These are phyloP conservation scores for Coemansia sp. DNA, from an alignment of 192 early-diverging fungal species.

Conservation along the genomic window DNA sequence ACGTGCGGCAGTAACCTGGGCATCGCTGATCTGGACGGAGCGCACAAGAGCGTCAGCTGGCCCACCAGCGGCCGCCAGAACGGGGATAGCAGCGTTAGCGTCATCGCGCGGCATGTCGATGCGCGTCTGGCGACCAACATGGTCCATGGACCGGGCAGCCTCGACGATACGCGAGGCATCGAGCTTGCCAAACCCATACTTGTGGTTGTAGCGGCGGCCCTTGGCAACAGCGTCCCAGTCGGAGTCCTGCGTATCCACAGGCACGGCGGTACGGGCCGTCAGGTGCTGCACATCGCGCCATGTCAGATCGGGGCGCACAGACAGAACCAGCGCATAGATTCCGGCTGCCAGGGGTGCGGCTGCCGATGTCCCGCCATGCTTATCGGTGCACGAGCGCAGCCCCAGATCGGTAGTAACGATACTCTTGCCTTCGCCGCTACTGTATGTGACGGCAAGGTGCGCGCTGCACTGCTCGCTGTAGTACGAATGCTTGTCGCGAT, in stretches of 20 bases:
- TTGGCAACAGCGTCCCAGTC: conserved; percentile 72
- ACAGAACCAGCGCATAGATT: conserved; percentile 83
- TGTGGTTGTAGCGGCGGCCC: conserved; percentile 84
- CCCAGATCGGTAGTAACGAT: conserved; percentile 94
- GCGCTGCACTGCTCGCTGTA: conserved; percentile 91
- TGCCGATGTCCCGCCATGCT: conserved; percentile 92
- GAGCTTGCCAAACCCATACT: conserved; percentile 90
- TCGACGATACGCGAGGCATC: conserved; percentile 84
- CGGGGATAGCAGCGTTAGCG: conserved; percentile 58
- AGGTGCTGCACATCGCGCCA: conserved; percentile 96
- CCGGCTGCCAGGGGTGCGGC: conserved; percentile 93
- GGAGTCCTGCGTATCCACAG: conserved; percentile 64
- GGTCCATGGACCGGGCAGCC: conserved; percentile 65
- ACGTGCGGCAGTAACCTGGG: conserved; percentile 48
- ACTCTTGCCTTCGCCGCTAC: conserved; percentile 69
- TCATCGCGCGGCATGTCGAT: conserved; percentile 47
- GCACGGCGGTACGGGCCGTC: conserved; percentile 73
- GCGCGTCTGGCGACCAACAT: conserved; percentile 65
- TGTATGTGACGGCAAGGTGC: conserved; percentile 85
- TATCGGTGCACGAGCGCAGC: conserved; percentile 65
- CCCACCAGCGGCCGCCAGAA: conserved; percentile 34
- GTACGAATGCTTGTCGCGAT: conserved; percentile 69
- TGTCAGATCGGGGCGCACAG: conserved; percentile 84
- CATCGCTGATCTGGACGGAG: conserved; percentile 47
- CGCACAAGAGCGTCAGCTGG: conserved; percentile 38